Percentiles rank a stretch among this genome's conserved stretches.
Evolutionary conservation across 805 yeast species (phyloP).

Genomic region (Ogataea populi-albae): DNA sequence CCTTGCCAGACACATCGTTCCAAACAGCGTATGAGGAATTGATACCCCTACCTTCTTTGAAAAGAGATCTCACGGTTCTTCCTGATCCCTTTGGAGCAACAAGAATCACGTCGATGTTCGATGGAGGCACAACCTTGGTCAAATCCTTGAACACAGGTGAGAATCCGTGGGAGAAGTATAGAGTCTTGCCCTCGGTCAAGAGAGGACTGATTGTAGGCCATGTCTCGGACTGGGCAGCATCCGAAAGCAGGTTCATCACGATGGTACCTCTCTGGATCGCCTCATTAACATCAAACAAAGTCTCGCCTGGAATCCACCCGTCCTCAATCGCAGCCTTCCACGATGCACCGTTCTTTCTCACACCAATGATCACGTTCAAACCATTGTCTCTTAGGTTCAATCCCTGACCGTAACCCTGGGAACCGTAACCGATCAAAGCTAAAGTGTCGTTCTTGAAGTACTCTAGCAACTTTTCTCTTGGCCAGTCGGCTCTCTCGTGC

Average conservation of each 20-base stretch:
- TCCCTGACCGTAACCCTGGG: constrained; percentile 99
- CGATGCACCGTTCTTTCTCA: constrained; percentile 96
- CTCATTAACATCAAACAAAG: constrained; percentile 90
- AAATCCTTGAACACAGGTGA: constrained; percentile 98
- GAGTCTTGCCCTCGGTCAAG: constrained; percentile 94
- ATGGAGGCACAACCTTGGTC: constrained; percentile 95
- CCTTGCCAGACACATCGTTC: constrained; percentile 99
- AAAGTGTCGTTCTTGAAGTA: constrained; percentile 98
- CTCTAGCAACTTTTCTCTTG: constrained; percentile 90
- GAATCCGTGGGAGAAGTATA: constrained; percentile 99
- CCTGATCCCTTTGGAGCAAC: constrained; percentile 99
- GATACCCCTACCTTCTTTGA: constrained; percentile 99
- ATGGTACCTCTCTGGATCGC: constrained; percentile 90
- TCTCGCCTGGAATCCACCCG: constrained; percentile 99
- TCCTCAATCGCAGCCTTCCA: constrained; percentile 99
- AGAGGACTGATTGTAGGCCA: constrained; percentile 86
- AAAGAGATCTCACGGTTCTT: constrained; percentile 97
- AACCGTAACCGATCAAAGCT: constrained; percentile 98
- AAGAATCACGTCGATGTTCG: constrained; percentile 91
- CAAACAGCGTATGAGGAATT: constrained; percentile 99
- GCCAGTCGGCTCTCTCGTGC: constrained; percentile 99
- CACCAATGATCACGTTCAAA: constrained; percentile 96
- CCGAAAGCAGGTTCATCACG: constrained; percentile 96
- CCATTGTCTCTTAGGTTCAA: constrained; percentile 99
- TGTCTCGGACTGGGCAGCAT: constrained; percentile 99